Evolutionary conservation across 2,329 filamentous ascomycete species (phyloP).

Genomic region (Xylariales sp.): DNA sequence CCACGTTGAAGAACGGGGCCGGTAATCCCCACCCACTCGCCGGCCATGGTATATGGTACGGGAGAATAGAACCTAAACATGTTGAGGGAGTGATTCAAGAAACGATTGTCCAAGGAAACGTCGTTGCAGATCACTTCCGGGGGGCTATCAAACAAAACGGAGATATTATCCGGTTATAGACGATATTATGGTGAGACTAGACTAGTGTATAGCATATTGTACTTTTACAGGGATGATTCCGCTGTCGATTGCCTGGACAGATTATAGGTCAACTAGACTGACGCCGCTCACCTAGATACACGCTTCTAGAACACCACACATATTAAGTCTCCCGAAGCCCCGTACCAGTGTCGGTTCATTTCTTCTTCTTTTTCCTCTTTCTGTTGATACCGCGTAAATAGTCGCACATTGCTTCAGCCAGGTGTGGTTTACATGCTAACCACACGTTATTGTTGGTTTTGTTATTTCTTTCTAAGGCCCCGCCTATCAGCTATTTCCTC

Average conservation of each 20-base stretch:
- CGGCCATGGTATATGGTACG: conserved; percentile 85
- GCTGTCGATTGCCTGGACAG: too few species aligned
- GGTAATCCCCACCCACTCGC: conserved; percentile 67
- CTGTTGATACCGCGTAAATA: too few species aligned
- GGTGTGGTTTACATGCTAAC: too few species aligned
- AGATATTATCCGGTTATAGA: conserved; percentile 62
- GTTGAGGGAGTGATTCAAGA: conserved; percentile 80
- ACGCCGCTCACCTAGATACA: not conserved
- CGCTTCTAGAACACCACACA: not conserved
- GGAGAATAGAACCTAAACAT: conserved; percentile 78
- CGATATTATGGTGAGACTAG: too few species aligned
- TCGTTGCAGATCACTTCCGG: conserved; percentile 78
- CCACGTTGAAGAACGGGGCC: conserved; percentile 54
- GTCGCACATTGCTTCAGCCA: too few species aligned
- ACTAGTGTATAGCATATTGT: too few species aligned
- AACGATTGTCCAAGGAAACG: conserved; percentile 73
- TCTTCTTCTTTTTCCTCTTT: too few species aligned
- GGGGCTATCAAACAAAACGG: conserved; percentile 72
- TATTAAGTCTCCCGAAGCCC: not conserved
- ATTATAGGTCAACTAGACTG: too few species aligned
- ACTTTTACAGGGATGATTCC: too few species aligned
- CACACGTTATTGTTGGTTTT: too few species aligned
- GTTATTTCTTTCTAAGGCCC: too few species aligned
- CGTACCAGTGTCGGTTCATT: not conserved
- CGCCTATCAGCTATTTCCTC: too few species aligned